phyloP scores from a whole-genome alignment of 2,329 filamentous ascomycete species.

The Diplodia mutila region DNA sequence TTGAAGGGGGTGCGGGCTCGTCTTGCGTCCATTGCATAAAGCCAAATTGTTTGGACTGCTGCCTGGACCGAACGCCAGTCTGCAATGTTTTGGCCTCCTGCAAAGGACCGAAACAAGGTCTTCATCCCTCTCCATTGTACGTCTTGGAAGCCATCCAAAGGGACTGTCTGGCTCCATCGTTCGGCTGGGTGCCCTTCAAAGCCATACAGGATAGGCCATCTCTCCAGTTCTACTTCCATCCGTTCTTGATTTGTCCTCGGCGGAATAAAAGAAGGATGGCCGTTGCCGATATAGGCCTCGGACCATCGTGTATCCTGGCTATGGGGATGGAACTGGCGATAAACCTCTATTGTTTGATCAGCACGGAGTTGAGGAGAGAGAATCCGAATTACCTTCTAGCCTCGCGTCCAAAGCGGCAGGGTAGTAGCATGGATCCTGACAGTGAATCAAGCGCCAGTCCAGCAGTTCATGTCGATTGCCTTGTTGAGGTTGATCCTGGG shows the following conservation, averaged over 20 bases:
- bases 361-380: not conserved
- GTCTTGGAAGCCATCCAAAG: not conserved
- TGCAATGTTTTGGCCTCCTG: not conserved
- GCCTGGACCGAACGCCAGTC: not conserved
- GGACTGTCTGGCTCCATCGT: not conserved
- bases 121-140: conserved; percentile 7
- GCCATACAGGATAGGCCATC: not conserved
- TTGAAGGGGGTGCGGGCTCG: not conserved
- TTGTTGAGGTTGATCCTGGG: not conserved
- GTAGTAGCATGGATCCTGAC: not conserved
- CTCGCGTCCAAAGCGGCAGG: not conserved
- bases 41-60: not conserved
- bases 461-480: not conserved
- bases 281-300: not conserved
- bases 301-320: not conserved
- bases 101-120: not conserved
- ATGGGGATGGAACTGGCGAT: not conserved
- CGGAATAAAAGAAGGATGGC: not conserved
- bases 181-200: not conserved
- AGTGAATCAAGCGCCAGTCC: not conserved
- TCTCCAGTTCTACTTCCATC: not conserved
- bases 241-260: not conserved
- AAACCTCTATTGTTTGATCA: not conserved
- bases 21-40: not conserved
- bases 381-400: not conserved